Percentiles rank a stretch among this genome's conserved stretches.
Evolutionary conservation across 176 grass and related monocot species (phyloP).

Genomic region (Puya raimondii): DNA sequence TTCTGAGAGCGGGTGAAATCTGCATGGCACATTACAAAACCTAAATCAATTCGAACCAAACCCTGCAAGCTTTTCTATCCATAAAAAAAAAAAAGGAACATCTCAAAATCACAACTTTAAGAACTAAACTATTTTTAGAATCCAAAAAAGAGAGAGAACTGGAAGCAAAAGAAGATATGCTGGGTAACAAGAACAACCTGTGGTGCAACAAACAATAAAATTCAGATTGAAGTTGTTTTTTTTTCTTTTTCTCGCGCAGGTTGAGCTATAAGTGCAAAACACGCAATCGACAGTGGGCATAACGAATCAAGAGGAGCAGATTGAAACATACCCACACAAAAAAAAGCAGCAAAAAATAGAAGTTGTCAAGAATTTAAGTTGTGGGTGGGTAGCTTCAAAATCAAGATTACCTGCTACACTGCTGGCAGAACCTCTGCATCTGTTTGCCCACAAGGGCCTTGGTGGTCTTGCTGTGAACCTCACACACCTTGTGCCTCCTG

Average conservation of each 20-base stretch:
- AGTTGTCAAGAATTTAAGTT: neutral
- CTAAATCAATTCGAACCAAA: neutral
- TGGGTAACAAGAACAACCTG: neutral
- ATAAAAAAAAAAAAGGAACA: neutral
- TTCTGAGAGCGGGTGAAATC: constrained; percentile 89
- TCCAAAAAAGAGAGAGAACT: neutral
- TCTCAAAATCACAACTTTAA: too few relatives aligned
- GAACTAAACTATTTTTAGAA: too few relatives aligned
- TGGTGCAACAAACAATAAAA: too few relatives aligned
- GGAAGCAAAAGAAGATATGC: neutral
- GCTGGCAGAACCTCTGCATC: constrained; percentile 98
- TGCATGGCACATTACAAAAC: constrained; percentile 23
- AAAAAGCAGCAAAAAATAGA: too few relatives aligned
- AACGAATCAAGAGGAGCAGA: neutral
- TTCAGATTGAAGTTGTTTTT: too few relatives aligned
- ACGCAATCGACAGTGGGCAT: constrained; percentile 1
- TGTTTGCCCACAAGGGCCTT: constrained; percentile 77
- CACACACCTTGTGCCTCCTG: constrained; percentile 87
- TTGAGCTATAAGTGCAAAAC: too few relatives aligned
- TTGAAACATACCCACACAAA: neutral
- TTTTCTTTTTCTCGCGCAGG: too few relatives aligned
- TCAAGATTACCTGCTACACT: constrained; percentile 80
- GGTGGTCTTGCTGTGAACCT: constrained; percentile 79
- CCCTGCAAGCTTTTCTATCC: neutral
- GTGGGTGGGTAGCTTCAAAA: neutral